Base-by-base conservation (phyloP, 2,329 filamentous ascomycete species). In the Colletotrichum simmondsii region DNA sequence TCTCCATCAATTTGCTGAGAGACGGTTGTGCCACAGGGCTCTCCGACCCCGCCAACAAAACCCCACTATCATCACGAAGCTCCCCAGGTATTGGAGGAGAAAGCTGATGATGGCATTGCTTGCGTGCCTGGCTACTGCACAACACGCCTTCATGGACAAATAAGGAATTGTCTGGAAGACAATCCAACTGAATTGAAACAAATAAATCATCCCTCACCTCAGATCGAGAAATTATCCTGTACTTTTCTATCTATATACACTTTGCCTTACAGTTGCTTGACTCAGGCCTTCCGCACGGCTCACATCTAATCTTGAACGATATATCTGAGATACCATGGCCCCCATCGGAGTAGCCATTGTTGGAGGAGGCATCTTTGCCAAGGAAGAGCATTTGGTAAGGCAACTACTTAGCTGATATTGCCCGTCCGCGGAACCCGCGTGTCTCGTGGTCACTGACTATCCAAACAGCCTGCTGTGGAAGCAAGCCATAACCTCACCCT, bases 361-460 rank as follows among this genome's bases (percentile, higher is more conserved):
- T 65, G 91, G 91, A 49, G 88, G 88, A 74, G 91, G 90, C 77
- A 89, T 92, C 76, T 92, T 92, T 76, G 88, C 88, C 75, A 87
- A 87, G 77, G 87, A 88, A 78, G 83, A 90, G 74, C 90, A 91
- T 76, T 82, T 91, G 74, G 87, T 89, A 77, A 58, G 82, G 8
- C 19, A 46, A n/a, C 24, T n/a, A 32, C 8, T 24, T 46, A 65
- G 57, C 42, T 37, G 24, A 19, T 26, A 22, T 26, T 30, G 30
- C 16, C 28, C 28, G 24, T 19, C 30, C 30, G 24, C 49, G 26
- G 5, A 53, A 24, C 14, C n/a, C 14, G 3, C 22, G 19, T 32
- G 53, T 12, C 46, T 59, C 53, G 16, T 28, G 26, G 58, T 42
- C 49, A 70, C 64, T 76, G 62, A 74, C 56, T 32, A 32, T 8